Base-by-base conservation (phyloP, 2,329 filamentous ascomycete species). In the Dothideomycetes sp. region DNA sequence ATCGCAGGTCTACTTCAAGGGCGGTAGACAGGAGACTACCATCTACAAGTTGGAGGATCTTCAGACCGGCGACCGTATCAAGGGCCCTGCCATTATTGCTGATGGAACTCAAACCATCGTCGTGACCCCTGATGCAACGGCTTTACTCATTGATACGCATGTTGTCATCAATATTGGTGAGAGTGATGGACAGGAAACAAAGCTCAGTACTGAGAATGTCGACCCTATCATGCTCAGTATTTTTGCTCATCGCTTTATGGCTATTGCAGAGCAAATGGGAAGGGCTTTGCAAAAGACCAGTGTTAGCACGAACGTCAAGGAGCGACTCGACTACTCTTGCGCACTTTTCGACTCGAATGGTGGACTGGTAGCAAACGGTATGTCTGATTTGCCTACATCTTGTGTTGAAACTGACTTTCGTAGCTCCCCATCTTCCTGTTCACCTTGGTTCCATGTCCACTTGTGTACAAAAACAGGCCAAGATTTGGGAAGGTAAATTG, bases 381-480 rank as follows among this genome's bases (percentile, higher is more conserved):
- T 16, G 43, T 25, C 30, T 44, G 20, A 27, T 20, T 8, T 15
- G 6, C 28, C 13, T 17, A n/a, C n/a, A n/a, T n/a, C 16, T 4
- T 23, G 9, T 18, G 31, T 9, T 33, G 9, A 18, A 12, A 31
- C 31, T 33, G 16, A 33, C 31, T 12, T 7, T 11, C 16, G 16
- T 16, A 45, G 59, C 84, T 13, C 84, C 84, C 0, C 84, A 91
- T 65, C 65, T 91, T 10, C 84, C 84, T 0, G 83, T 88, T 1
- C 84, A 89, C 55, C 65, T 91, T 9, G 84, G 84, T 19, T 85
- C 80, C 33, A 87, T 89, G 84, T 83, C 81, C n/a, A 88, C 83
- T 8, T 87, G 84, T 35, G 82, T 89, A 2, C 71, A 75, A 45
- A 82, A 82, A 33, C 84, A 89, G 62, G 80, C 83, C 4, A 73